Evolutionary conservation across 2,329 filamentous ascomycete species (phyloP).

Genomic region (Scopulariopsis brevicaulis): DNA sequence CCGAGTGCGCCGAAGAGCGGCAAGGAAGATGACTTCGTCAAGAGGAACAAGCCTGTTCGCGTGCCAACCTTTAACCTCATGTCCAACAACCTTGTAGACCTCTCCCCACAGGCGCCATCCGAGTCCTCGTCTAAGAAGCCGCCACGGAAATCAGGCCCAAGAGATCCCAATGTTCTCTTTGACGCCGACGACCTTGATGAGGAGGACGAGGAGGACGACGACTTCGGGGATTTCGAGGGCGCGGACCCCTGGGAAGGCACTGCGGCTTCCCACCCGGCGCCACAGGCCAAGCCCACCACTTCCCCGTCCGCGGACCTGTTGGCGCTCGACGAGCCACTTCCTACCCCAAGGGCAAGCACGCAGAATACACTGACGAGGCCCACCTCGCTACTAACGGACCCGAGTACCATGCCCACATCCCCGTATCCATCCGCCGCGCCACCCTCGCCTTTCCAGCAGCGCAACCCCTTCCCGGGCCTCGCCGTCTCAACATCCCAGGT

Average conservation of each 20-base stretch:
- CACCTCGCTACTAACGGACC: constrained; percentile 19
- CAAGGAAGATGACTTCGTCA: constrained; percentile 6
- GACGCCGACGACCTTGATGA: constrained; percentile 42
- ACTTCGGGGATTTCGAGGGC: constrained; percentile 45
- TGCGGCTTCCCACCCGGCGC: constrained; percentile 5
- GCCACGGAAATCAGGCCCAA: constrained; percentile 5
- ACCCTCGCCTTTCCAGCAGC: constrained; percentile 39
- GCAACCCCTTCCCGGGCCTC: constrained; percentile 40
- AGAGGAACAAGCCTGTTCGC: constrained; percentile 18
- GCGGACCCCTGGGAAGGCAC: constrained; percentile 10
- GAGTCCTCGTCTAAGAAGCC: background rate
- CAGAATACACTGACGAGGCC: constrained; percentile 11
- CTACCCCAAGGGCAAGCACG: background rate
- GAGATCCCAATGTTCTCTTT: constrained; percentile 49
- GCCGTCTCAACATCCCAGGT: constrained; percentile 30
- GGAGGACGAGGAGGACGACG: constrained; percentile 24
- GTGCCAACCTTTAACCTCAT: constrained; percentile 42
- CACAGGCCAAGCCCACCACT: background rate
- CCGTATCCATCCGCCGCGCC: constrained; percentile 35
- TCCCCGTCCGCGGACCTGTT: constrained; percentile 26
- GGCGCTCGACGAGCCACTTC: constrained; percentile 19
- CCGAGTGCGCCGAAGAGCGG: constrained; percentile 5
- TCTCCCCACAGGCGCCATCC: background rate
- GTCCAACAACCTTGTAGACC: constrained; percentile 36
- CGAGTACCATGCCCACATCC: constrained; percentile 11